Base-by-base conservation (phyloP, 495 filamentous ascomycete genomes). In the Hypoxylon perforatum region DNA sequence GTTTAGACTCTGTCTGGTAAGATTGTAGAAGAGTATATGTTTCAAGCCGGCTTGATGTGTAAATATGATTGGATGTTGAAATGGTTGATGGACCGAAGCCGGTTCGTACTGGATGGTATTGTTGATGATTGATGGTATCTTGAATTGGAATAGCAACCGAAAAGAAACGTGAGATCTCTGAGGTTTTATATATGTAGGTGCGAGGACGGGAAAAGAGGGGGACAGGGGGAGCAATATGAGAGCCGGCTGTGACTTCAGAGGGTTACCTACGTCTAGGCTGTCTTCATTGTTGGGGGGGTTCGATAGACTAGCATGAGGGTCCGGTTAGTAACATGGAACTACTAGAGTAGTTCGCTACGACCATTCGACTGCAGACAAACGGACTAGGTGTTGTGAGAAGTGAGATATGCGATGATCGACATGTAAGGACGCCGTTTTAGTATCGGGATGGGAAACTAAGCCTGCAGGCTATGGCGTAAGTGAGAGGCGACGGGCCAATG, bases 401-500 rank as follows among this genome's bases (percentile, higher is more conserved):
- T 69, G 50, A 55, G 60, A 63, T 63, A 51, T 63, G 66, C 55
- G 64, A 45, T 53, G 77, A 78, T 80, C 76, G 74, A 57, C 77
- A 66, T 63, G 67, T 67, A 72, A 59, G 63, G 65, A 52, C 59
- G 47, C 76, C 59, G 56, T 65, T 73, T 67, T 71, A 69, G 73
- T 69, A 67, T 52, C 66, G 49, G 71, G 62, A 73, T 67, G 49
- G 73, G 72, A 49, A 69, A 46, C 49, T 67, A 67, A 62, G 58
- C 65, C 59, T 75, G 71, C 68, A 71, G 70, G 67, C 63, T 71
- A 75, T 75, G 73, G 54, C 70, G 73, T 73, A 73, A 59, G 61
- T 60, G 61, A 62, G 54, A 65, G 35, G 11, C 54, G 35, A 54
- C 58, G 49, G 41, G 56, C 72, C 72, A 74, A 72, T 72, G 39